A percentile compares a stretch with the other conserved stretches of the same genome.
Evolutionary conservation across 116 monocot species (phyloP).

Genomic region (Iris pallida): DNA sequence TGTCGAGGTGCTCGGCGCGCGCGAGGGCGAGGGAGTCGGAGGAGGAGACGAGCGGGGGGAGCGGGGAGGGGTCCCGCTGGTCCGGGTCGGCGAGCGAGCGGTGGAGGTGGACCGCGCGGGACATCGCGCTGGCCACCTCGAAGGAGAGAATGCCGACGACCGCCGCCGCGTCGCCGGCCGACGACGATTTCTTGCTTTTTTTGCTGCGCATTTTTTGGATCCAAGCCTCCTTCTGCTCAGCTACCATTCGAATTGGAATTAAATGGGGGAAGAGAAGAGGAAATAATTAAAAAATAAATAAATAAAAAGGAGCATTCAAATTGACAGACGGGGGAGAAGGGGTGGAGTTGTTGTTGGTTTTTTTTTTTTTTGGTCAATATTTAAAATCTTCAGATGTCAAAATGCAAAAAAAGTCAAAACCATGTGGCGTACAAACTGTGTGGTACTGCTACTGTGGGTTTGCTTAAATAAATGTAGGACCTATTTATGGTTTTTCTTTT

Average conservation of each 20-base stretch:
- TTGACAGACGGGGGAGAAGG: neutral
- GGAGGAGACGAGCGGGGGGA: conserved; percentile 15
- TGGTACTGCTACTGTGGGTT: too few relatives aligned
- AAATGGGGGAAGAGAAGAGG: neutral
- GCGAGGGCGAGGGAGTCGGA: conserved; percentile 8
- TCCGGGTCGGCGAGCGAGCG: conserved; percentile 52
- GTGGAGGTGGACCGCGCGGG: conserved; percentile 52
- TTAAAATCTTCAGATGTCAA: too few relatives aligned
- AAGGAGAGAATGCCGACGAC: conserved; percentile 74
- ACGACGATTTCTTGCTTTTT: conserved; percentile 7
- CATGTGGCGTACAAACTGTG: too few relatives aligned
- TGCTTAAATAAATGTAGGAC: too few relatives aligned
- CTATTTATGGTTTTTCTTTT: too few relatives aligned
- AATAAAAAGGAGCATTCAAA: neutral
- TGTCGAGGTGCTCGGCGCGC: conserved; percentile 17
- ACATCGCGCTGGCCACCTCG: conserved; percentile 76
- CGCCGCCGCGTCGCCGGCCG: neutral
- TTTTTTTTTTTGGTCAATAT: too few relatives aligned
- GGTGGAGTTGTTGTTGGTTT: too few relatives aligned
- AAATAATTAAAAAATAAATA: neutral
- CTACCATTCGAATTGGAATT: neutral
- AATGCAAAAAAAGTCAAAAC: too few relatives aligned
- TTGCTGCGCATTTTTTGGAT: conserved; percentile 25
- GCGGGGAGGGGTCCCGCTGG: conserved; percentile 1
- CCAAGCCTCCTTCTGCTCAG: conserved; percentile 15